phyloP scores from a whole-genome alignment of 352 stramenopile genomes.

The Peronospora tabacina region DNA sequence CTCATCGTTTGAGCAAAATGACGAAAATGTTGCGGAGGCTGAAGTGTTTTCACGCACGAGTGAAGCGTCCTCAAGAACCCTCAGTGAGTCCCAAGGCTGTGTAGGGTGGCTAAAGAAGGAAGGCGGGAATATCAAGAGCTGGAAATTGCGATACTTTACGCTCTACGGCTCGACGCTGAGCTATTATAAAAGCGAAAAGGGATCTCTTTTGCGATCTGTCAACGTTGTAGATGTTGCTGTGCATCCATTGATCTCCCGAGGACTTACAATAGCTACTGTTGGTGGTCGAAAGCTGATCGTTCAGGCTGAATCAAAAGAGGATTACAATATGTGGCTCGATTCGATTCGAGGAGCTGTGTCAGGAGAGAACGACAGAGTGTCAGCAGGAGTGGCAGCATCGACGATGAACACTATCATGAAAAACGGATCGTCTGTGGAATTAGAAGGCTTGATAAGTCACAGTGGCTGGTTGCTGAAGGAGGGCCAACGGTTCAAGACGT shows the following conservation, averaged over 20 bases:
- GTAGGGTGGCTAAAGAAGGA: conserved; percentile 68
- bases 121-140: conserved; percentile 54
- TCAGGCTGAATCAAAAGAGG: conserved; percentile 50
- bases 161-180: conserved; percentile 59
- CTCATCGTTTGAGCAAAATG: conserved; percentile 12
- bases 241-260: conserved; percentile 30
- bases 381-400: conserved; percentile 4
- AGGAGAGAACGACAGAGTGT: conserved; percentile 6
- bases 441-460: conserved; percentile 21
- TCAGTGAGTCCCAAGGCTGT: conserved; percentile 30
- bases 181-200: conserved; percentile 70
- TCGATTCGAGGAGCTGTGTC: conserved; percentile 32
- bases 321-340: conserved; percentile 55
- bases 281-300: conserved; percentile 47
- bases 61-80: conserved; percentile 14
- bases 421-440: conserved; percentile 16
- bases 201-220: conserved; percentile 42
- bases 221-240: conserved; percentile 34
- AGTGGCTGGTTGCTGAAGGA: conserved; percentile 77
- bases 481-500: conserved; percentile 66
- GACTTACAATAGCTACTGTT: conserved; percentile 39
- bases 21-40: conserved; percentile 11
- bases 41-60: conserved; percentile 10
- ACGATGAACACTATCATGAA: conserved; percentile 9
- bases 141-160: conserved; percentile 72